These are phyloP conservation scores for Rhodotorula babjevae DNA, from an alignment of 768 basidiomycete genomes.

Conservation along the genomic window DNA sequence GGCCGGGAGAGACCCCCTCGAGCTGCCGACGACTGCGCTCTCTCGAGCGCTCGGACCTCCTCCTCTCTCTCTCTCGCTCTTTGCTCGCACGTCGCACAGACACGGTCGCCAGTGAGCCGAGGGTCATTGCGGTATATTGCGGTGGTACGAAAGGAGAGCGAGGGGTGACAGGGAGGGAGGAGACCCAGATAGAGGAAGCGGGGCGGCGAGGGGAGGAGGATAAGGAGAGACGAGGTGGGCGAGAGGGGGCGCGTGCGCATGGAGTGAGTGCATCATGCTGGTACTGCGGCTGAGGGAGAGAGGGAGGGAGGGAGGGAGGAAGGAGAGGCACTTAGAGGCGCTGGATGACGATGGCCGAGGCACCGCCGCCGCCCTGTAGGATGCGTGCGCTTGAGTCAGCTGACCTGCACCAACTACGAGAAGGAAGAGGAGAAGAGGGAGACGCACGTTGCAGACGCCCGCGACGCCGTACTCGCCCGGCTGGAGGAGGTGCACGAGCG, in stretches of 20 bases:
- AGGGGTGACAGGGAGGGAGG: no score
- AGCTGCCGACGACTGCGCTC: no score
- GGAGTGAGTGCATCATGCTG: neutral
- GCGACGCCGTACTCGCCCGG: conserved; percentile 90
- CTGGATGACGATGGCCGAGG: conserved; percentile 84
- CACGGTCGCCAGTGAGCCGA: no score
- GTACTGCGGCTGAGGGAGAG: neutral
- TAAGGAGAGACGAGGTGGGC: neutral
- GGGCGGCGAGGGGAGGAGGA: no score
- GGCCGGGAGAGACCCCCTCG: no score
- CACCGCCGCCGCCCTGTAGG: conserved; percentile 73
- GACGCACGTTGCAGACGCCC: conserved; percentile 86
- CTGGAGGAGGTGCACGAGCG: conserved; percentile 85
- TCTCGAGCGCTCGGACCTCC: no score
- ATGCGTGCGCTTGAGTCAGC: conserved; percentile 14
- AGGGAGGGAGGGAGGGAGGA: conserved; percentile 52
- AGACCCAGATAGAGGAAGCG: neutral
- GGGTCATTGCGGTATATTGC: no score
- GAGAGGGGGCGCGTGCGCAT: neutral
- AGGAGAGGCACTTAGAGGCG: conserved; percentile 61
- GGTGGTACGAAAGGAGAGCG: no score
- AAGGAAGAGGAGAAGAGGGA: neutral
- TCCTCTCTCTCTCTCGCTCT: no score
- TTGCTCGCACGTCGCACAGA: no score
- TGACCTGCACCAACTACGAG: neutral